A percentile compares a stretch with the other conserved stretches of the same genome.
phyloP scores from a whole-genome alignment of 1,284 basidiomycete genomes.

The Kalmanozyma brasiliensis region DNA sequence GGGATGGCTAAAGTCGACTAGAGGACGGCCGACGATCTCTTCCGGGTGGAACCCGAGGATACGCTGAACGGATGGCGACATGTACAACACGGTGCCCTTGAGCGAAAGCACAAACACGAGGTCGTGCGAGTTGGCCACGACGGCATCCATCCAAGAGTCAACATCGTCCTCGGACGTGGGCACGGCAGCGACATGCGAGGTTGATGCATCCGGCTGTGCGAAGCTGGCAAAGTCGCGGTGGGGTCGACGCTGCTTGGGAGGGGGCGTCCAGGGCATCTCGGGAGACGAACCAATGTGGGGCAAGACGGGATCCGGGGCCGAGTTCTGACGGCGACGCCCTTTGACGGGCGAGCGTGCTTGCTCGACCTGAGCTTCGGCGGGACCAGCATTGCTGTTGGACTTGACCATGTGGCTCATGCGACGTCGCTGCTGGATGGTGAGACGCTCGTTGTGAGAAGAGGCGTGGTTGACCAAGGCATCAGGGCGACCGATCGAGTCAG shows the following conservation, averaged over 20 bases:
- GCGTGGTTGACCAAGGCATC: slow-evolving; percentile 1
- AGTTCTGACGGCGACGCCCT: slow-evolving; percentile 34
- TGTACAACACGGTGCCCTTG: slow-evolving; percentile 87
- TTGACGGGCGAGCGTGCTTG: neutral
- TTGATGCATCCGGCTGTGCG: neutral
- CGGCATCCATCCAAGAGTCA: slow-evolving; percentile 31
- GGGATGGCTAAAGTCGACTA: slow-evolving; percentile 81
- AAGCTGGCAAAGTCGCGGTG: slow-evolving; percentile 6
- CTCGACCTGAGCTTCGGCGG: neutral
- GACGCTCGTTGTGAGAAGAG: slow-evolving; percentile 5
- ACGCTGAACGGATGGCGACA: slow-evolving; percentile 72
- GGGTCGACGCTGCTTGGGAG: slow-evolving; percentile 12
- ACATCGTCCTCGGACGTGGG: slow-evolving; percentile 5
- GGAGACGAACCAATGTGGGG: slow-evolving; percentile 21
- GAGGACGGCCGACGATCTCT: slow-evolving; percentile 83
- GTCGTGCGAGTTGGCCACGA: slow-evolving; percentile 46
- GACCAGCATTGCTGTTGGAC: neutral
- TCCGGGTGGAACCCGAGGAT: slow-evolving; percentile 70
- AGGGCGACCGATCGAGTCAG: slow-evolving; percentile 23
- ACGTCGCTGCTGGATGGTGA: slow-evolving; percentile 51
- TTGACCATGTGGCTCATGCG: slow-evolving; percentile 31
- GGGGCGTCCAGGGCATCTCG: slow-evolving; percentile 20
- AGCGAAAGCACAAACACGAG: slow-evolving; percentile 80
- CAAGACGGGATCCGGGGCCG: slow-evolving; percentile 31
- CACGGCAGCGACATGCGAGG: neutral